A percentile compares a stretch with the other conserved stretches of the same genome.
These are phyloP conservation scores for Pachyrhizus erosus DNA, from an alignment of 306 rosid species.

Conservation along the genomic window DNA sequence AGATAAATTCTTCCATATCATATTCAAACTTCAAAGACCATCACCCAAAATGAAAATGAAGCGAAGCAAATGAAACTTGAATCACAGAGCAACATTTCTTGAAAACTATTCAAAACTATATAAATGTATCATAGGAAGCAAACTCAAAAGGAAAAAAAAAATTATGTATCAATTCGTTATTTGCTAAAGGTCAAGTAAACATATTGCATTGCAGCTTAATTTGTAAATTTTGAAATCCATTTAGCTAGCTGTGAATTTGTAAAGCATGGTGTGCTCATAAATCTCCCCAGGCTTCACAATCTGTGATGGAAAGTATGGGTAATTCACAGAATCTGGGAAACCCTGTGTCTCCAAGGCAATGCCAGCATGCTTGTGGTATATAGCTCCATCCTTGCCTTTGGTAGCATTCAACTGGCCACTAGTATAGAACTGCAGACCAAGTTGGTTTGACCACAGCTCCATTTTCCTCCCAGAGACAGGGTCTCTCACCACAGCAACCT, in stretches of 20 bases:
- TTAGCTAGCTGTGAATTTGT: slow-evolving; percentile 57
- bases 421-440: slow-evolving; percentile 69
- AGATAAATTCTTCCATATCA: not conserved
- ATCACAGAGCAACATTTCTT: not conserved
- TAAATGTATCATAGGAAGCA: not conserved
- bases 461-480: slow-evolving; percentile 62
- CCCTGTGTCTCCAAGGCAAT: slow-evolving; percentile 73
- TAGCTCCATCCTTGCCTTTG: slow-evolving; percentile 59
- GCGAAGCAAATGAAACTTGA: not conserved
- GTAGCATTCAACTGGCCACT: slow-evolving; percentile 49
- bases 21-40: not conserved
- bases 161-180: not conserved
- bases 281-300: slow-evolving; percentile 62
- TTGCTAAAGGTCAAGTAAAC: not conserved
- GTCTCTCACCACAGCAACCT: slow-evolving; percentile 52
- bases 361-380: slow-evolving; percentile 46
- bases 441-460: slow-evolving; percentile 71
- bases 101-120: slow-evolving; percentile 5
- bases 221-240: not conserved
- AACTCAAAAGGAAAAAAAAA: not conserved
- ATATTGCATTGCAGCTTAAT: not conserved
- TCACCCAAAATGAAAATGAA: not conserved
- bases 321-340: slow-evolving; percentile 66
- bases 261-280: slow-evolving; percentile 64
- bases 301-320: slow-evolving; percentile 63